phyloP scores from a whole-genome alignment of 257 asterid genomes.

The Avicennia marina region DNA sequence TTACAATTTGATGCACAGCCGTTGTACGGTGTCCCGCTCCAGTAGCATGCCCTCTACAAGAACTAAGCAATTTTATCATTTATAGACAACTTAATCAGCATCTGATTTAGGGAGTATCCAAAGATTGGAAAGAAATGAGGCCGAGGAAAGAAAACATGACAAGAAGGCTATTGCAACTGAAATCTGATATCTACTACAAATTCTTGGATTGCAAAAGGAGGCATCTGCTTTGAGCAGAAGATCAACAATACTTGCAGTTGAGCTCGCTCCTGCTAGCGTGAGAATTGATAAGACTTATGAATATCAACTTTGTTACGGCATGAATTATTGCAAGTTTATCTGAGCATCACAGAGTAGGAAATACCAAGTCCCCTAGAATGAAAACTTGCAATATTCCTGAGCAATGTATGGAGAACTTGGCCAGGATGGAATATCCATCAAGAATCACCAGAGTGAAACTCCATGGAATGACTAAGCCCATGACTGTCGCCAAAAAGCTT shows the following conservation, averaged over 20 bases:
- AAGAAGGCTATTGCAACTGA: conserved; percentile 60
- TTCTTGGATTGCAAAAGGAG: conserved; percentile 49
- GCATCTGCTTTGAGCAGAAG: conserved; percentile 50
- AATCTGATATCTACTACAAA: conserved; percentile 51
- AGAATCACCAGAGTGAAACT: conserved; percentile 65
- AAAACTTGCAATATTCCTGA: conserved; percentile 47
- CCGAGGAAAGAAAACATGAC: conserved; percentile 49
- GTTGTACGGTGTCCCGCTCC: too few relatives aligned
- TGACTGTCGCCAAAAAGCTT: conserved; percentile 67
- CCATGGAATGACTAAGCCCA: conserved; percentile 86
- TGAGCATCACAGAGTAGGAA: too few relatives aligned
- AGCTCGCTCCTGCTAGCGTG: conserved; percentile 68
- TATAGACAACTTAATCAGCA: background rate
- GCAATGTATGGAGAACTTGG: conserved; percentile 44
- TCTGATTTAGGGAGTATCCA: conserved; percentile 57
- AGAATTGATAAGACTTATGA: conserved; percentile 55
- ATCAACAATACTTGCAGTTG: conserved; percentile 58
- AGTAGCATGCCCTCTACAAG: too few relatives aligned
- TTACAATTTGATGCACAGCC: too few relatives aligned
- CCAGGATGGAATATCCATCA: conserved; percentile 52
- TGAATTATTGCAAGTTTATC: too few relatives aligned
- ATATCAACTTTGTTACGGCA: too few relatives aligned
- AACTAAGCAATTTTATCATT: too few relatives aligned
- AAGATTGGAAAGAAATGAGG: conserved; percentile 58
- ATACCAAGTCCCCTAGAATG: conserved; percentile 69